Evolutionary conservation across 2,329 filamentous ascomycete species (phyloP).

Genomic region (Lecanicillium sp.): DNA sequence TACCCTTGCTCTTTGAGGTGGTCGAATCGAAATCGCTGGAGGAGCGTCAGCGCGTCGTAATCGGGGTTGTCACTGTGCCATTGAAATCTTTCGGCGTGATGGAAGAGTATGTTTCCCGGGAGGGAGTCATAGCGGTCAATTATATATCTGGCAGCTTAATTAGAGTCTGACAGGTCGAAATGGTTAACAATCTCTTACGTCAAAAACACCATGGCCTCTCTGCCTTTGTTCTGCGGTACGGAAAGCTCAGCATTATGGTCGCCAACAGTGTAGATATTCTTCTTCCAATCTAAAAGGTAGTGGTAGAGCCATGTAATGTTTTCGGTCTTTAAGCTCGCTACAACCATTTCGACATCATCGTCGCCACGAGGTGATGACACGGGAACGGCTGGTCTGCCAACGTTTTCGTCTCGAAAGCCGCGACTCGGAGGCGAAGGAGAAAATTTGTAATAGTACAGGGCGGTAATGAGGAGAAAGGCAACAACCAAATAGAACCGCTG

Average conservation of each 20-base stretch:
- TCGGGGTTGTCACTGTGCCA: constrained; percentile 47
- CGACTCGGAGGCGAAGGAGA: too few species aligned
- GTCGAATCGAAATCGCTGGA: constrained; percentile 37
- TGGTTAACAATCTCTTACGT: background rate
- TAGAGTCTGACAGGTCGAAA: background rate
- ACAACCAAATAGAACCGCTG: too few species aligned
- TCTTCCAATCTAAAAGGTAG: background rate
- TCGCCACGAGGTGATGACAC: too few species aligned
- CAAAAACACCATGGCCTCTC: constrained; percentile 1
- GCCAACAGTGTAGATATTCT: constrained; percentile 1
- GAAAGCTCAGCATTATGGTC: background rate
- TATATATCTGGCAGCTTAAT: constrained; percentile 25
- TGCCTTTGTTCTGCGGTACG: background rate
- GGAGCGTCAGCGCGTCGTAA: constrained; percentile 41
- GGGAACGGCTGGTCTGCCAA: too few species aligned
- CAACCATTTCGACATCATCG: background rate
- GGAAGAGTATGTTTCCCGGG: constrained; percentile 34
- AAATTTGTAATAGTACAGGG: too few species aligned
- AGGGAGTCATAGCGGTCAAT: constrained; percentile 39
- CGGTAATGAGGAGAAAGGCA: too few species aligned
- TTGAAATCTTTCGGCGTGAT: constrained; percentile 37
- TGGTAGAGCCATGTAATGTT: background rate
- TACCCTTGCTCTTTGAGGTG: constrained; percentile 46
- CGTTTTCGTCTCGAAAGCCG: too few species aligned
- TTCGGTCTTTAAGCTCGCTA: background rate